Percentiles rank a stretch among this genome's conserved stretches.
Evolutionary conservation across 441 rosid genomes (phyloP).

Genomic region (Corymbia citriodora): DNA sequence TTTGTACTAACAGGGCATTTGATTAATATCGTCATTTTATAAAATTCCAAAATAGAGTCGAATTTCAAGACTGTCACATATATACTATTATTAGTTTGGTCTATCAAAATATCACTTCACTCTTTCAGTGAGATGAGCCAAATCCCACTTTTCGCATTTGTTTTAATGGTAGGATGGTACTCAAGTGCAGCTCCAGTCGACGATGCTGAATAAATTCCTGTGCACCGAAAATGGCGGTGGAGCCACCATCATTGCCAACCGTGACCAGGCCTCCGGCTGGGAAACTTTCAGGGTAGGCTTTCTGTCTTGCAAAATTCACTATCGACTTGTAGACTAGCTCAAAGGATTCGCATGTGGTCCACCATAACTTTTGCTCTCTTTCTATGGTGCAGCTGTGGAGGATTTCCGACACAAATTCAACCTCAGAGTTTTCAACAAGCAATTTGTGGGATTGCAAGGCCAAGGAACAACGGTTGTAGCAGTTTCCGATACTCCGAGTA

Average conservation of each 20-base stretch:
- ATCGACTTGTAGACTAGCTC: background rate
- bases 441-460: slow-evolving; percentile 16
- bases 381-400: slow-evolving; percentile 26
- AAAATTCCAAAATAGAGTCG: no score
- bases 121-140: background rate
- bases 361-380: background rate
- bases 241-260: slow-evolving; percentile 16
- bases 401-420: slow-evolving; percentile 20
- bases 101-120: background rate
- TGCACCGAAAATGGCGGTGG: slow-evolving; percentile 21
- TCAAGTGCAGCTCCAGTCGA: slow-evolving; percentile 19
- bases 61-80: no score
- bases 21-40: no score
- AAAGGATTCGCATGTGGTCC: background rate
- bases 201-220: slow-evolving; percentile 10
- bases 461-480: slow-evolving; percentile 8
- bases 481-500: background rate
- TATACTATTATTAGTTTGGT: background rate
- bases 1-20: no score
- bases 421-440: slow-evolving; percentile 24
- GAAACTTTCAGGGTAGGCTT: slow-evolving; percentile 30
- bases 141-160: background rate
- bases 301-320: background rate
- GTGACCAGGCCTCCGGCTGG: slow-evolving; percentile 18
- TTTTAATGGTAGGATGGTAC: slow-evolving; percentile 23